Conservation (phyloP, 371 early-diverging fungal genomes). For the Apophysomyces ossiformis region DNA sequence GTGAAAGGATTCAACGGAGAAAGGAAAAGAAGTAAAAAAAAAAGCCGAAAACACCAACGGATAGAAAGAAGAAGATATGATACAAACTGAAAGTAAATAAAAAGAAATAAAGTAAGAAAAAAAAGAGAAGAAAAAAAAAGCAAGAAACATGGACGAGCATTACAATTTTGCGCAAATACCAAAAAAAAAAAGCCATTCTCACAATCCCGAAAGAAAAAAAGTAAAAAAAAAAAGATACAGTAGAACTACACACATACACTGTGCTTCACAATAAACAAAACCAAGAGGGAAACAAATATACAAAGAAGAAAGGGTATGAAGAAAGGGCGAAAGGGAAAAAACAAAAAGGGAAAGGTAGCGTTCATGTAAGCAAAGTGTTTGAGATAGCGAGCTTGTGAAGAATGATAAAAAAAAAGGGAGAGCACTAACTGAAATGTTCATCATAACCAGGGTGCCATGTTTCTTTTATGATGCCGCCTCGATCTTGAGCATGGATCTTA, state of each 20-base stretch:
- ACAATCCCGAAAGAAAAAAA: conserved; percentile 6
- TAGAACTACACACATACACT: conserved; percentile 12
- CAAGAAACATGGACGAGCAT: conserved; percentile 7
- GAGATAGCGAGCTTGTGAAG: conserved; percentile 16
- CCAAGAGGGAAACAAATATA: conserved; percentile 12
- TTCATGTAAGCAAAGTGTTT: conserved; percentile 17
- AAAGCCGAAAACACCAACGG: conserved; percentile 3
- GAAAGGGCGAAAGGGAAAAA: conserved; percentile 3
- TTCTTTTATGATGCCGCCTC: conserved; percentile 22
- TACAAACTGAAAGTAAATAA: not conserved
- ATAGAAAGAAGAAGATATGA: not conserved
- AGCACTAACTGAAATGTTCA: conserved; percentile 8
- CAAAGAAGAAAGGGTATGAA: conserved; percentile 3
- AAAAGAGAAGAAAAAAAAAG: not conserved
- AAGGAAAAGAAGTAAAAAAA: not conserved
- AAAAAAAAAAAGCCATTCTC: conserved; percentile 12
- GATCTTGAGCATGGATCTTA: conserved; percentile 55
- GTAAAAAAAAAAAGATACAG: conserved; percentile 7
- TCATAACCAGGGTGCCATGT: not conserved
- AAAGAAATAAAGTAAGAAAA: not conserved
- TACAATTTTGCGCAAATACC: conserved; percentile 11
- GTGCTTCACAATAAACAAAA: conserved; percentile 10
- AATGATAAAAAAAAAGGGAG: conserved; percentile 13
- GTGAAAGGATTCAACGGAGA: not conserved
- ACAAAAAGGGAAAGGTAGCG: conserved; percentile 3